Conservation (phyloP, 345 rosid genomes). For the Euphorbia pulcherrima region DNA sequence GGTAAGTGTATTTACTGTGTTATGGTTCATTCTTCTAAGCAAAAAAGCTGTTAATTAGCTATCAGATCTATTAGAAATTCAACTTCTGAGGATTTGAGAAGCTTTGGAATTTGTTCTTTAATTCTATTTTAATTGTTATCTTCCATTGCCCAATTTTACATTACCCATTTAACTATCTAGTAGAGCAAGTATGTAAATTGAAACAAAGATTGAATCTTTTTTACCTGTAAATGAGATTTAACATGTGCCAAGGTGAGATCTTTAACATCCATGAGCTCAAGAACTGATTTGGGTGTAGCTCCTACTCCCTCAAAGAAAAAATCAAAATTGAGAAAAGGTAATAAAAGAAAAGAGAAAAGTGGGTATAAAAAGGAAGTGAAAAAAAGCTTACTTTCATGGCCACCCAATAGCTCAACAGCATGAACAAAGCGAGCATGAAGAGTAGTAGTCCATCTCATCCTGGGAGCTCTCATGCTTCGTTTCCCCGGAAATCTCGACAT, state of each 20-base stretch:
- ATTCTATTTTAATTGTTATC: conserved; percentile 15
- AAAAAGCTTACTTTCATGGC: conserved; percentile 81
- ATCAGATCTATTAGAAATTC: conserved; percentile 66
- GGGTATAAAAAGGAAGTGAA: not conserved
- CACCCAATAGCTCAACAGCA: conserved; percentile 97
- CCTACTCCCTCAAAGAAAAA: conserved; percentile 38
- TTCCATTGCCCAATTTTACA: conserved; percentile 27
- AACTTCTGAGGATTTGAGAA: conserved; percentile 43
- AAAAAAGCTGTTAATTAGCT: conserved; percentile 57
- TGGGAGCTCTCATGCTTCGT: conserved; percentile 60
- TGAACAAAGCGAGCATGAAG: conserved; percentile 98
- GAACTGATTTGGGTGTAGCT: conserved; percentile 97
- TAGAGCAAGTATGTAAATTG: not conserved
- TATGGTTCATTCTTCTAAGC: conserved; percentile 67
- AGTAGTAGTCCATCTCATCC: conserved; percentile 98
- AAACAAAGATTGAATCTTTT: not conserved
- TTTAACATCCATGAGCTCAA: conserved; percentile 98
- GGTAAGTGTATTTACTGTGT: conserved; percentile 36
- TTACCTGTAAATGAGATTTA: conserved; percentile 95
- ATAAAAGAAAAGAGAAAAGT: not conserved
- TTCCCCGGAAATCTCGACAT: conserved; percentile 60
- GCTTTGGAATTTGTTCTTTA: conserved; percentile 47
- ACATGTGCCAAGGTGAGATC: conserved; percentile 99
- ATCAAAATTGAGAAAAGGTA: conserved; percentile 2
- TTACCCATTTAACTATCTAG: not conserved